Percentiles rank a stretch among this genome's conserved stretches.
phyloP scores from a whole-genome alignment of 495 filamentous ascomycete genomes.

The Zalerion maritima region DNA sequence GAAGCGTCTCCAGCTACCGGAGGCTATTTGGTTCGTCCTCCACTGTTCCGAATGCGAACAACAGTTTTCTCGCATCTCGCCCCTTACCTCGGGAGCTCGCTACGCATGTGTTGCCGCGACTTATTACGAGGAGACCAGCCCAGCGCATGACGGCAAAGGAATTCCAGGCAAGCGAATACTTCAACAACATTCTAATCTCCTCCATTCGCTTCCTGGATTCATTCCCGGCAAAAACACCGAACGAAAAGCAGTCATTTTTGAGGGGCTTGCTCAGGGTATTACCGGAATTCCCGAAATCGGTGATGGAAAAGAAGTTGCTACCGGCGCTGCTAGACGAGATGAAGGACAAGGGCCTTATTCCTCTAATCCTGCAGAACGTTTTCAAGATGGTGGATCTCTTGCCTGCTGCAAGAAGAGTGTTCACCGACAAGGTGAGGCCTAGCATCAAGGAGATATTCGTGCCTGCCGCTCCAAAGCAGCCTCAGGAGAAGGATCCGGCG shows the following conservation, averaged over 20 bases:
- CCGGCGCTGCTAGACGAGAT: slow-evolving; percentile 79
- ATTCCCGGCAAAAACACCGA: slow-evolving; percentile 77
- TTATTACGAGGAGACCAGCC: slow-evolving; percentile 75
- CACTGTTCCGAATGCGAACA: slow-evolving; percentile 57
- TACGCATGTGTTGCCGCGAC: slow-evolving; percentile 56
- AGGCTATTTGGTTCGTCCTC: slow-evolving; percentile 62
- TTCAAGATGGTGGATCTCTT: slow-evolving; percentile 72
- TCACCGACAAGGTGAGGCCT: slow-evolving; percentile 75
- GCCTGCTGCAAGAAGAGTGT: slow-evolving; percentile 58
- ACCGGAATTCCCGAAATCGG: slow-evolving; percentile 77
- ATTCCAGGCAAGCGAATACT: slow-evolving; percentile 88
- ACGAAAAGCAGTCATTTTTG: slow-evolving; percentile 85
- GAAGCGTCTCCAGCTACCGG: slow-evolving; percentile 66
- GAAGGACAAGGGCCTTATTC: slow-evolving; percentile 75
- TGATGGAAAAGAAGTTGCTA: slow-evolving; percentile 87
- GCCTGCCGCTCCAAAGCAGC: slow-evolving; percentile 30
- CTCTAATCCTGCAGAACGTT: slow-evolving; percentile 73
- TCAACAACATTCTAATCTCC: slow-evolving; percentile 90
- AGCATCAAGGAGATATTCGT: slow-evolving; percentile 70
- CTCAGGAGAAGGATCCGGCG: slow-evolving; percentile 59
- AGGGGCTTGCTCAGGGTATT: slow-evolving; percentile 74
- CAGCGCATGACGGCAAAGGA: slow-evolving; percentile 78
- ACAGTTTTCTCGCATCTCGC: slow-evolving; percentile 69
- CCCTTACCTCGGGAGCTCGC: slow-evolving; percentile 67
- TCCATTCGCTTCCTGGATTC: slow-evolving; percentile 88